Base-by-base conservation (phyloP, 2,329 filamentous ascomycete species). In the Cercospora sp. region DNA sequence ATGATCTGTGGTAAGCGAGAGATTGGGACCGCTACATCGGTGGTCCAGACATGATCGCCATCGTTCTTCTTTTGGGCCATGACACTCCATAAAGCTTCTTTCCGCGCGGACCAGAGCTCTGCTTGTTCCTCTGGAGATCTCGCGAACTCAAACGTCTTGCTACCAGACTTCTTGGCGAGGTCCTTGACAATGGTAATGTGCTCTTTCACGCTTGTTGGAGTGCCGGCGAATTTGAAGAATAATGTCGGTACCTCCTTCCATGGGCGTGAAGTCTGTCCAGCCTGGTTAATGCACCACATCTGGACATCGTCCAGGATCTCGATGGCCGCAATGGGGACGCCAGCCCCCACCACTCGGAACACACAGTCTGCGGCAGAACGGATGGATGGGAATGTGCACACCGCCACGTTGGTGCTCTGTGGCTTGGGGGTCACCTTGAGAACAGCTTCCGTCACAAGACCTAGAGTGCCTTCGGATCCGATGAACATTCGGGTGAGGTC, bases 301-400 rank as follows among this genome's bases (percentile, higher is more conserved):
- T 97, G 93, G 66, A 93, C 90, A 77, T 97, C 93, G 81, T 97
- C 94, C 30, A 97, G 84, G 67, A 97, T 91, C 81, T 97, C 94
- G 53, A 97, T 89, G n/a, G 94, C 94, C 0, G 94, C 93, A 51
- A 97, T 89, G 32, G 91, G 92, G 10, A 97, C 87, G 28, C 93
- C 93, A 63, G 90, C 87, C 55, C 88, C 88, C 4, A 97, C 93
- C 10, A 97, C 92, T 65, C 86, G 86, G 72, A 90, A 88, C 2
- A 95, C 93, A 78, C 92, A 96, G 76, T 90, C 86, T 16, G 92
- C 92, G 1, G 93, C 93, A 71, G 87, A 83, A 57, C 90, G 88
- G 71, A 97, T 84, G 0, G 82, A 85, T 0, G 83, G 81, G 77
- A 91, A 91, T 59, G 85, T 88, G 71, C 81, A 81, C 21, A 97